A percentile compares a stretch with the other conserved stretches of the same genome.
Conservation (phyloP, 2,329 filamentous ascomycete species). For the Teratosphaeria epicoccoides region DNA sequence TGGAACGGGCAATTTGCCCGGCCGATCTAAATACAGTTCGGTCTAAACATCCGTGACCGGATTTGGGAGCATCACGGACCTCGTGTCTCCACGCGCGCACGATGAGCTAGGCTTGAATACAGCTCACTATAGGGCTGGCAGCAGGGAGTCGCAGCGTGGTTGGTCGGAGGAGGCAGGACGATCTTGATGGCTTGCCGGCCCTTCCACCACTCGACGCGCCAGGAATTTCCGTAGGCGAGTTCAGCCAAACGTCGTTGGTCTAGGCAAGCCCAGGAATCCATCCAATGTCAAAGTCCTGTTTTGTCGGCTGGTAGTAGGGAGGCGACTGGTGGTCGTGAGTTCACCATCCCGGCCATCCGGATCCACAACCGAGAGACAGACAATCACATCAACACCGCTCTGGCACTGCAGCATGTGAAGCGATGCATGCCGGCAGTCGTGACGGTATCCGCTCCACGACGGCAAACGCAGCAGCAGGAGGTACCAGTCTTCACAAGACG, state of each 20-base stretch:
- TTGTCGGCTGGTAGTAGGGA: too few species aligned
- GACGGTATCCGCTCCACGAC: background rate
- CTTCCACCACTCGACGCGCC: background rate
- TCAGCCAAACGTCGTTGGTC: background rate
- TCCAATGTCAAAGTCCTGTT: too few species aligned
- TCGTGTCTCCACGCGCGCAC: background rate
- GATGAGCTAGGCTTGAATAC: background rate
- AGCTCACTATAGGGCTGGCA: background rate
- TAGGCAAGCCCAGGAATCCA: background rate
- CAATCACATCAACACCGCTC: background rate
- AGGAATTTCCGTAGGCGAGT: background rate
- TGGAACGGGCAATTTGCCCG: constrained; percentile 6
- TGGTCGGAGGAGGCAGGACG: background rate
- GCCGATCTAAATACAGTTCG: constrained; percentile 3
- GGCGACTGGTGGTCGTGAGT: too few species aligned
- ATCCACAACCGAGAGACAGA: background rate
- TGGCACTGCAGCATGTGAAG: background rate
- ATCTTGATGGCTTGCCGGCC: background rate
- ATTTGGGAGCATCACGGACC: background rate
- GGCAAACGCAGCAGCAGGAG: background rate
- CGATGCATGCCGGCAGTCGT: background rate
- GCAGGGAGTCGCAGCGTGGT: background rate
- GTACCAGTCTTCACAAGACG: background rate
- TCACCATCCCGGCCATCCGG: too few species aligned
- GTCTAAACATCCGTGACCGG: background rate